Evolutionary conservation across 139 green algal species (phyloP).

Genomic region (Tetraselmis chui): DNA sequence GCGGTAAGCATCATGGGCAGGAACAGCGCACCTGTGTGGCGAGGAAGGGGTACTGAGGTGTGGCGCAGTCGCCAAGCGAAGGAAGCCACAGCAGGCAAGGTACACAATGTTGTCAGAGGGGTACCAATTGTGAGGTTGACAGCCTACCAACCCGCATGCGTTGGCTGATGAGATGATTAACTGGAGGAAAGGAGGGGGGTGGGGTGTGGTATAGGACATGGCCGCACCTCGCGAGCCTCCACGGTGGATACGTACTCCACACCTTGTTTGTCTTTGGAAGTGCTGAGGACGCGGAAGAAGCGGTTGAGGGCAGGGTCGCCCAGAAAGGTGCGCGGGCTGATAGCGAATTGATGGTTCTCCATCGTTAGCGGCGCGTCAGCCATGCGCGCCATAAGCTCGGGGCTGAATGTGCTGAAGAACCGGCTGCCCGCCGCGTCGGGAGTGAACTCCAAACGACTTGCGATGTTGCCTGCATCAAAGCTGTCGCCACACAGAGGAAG

Average conservation of each 20-base stretch:
- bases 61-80: too few species aligned
- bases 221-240: neutral
- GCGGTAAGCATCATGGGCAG: too few species aligned
- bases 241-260: neutral
- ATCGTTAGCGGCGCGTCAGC: neutral
- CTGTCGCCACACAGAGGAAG: too few species aligned
- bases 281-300: neutral
- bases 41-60: neutral
- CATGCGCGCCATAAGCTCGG: neutral
- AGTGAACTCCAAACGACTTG: neutral
- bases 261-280: neutral
- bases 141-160: too few species aligned
- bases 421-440: neutral
- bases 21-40: too few species aligned
- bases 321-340: neutral
- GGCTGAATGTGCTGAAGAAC: neutral
- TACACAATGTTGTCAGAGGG: too few species aligned
- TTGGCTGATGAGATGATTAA: too few species aligned
- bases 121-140: too few species aligned
- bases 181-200: too few species aligned
- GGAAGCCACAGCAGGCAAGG: too few species aligned
- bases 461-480: neutral
- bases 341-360: neutral
- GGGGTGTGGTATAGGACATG: too few species aligned
- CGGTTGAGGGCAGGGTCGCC: neutral